Conservation (phyloP, 306 rosid genomes). For the Mimosa bimucronata region DNA sequence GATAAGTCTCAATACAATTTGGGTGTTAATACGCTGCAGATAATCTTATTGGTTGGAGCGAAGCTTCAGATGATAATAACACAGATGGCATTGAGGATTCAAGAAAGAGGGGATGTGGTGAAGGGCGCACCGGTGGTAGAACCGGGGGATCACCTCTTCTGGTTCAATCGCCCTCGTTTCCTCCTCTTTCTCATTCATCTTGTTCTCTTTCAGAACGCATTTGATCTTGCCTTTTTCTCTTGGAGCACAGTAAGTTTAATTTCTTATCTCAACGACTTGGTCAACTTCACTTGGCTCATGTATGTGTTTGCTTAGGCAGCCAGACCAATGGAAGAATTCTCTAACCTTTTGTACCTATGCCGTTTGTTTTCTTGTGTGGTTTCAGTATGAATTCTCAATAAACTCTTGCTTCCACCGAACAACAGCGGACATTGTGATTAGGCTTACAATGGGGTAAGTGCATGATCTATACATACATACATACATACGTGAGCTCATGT, state of each 20-base stretch:
- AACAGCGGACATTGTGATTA: slow-evolving; percentile 52
- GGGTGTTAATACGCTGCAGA: slow-evolving; percentile 42
- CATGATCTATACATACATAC: too few relatives aligned
- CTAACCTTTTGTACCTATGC: slow-evolving; percentile 12
- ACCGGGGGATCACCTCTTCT: slow-evolving; percentile 76
- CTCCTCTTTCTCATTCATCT: slow-evolving; percentile 74
- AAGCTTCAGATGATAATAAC: slow-evolving; percentile 79
- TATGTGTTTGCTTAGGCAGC: neutral
- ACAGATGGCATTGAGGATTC: slow-evolving; percentile 69
- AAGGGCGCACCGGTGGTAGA: slow-evolving; percentile 80
- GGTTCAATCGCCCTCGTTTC: slow-evolving; percentile 74
- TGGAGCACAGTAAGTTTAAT: slow-evolving; percentile 66
- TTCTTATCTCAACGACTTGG: slow-evolving; percentile 6
- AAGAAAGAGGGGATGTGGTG: slow-evolving; percentile 75
- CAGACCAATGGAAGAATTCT: neutral
- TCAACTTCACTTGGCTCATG: neutral
- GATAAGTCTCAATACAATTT: neutral
- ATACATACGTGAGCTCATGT: neutral
- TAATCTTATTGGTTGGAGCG: slow-evolving; percentile 73
- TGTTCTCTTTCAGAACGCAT: slow-evolving; percentile 87
- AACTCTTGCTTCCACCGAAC: slow-evolving; percentile 57
- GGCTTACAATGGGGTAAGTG: slow-evolving; percentile 69
- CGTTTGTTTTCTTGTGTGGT: slow-evolving; percentile 1
- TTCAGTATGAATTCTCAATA: slow-evolving; percentile 50
- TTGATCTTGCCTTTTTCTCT: slow-evolving; percentile 78